Percentiles rank a stretch among this genome's conserved stretches.
These are phyloP conservation scores for Arachnomyces sp. DNA, from an alignment of 2,329 filamentous ascomycete genomes.

Conservation along the genomic window DNA sequence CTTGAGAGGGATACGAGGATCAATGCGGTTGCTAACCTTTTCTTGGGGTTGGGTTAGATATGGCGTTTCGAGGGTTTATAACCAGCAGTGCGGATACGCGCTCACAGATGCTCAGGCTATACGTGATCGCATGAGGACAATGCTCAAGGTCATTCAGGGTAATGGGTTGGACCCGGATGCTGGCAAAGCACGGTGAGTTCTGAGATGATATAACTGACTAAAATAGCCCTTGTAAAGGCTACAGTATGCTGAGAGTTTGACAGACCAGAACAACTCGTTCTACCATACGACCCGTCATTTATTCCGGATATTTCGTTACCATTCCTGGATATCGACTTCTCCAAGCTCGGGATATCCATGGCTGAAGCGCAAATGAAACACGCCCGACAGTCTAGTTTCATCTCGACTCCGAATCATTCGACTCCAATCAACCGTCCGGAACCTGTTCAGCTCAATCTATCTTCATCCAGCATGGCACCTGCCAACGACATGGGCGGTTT, in stretches of 20 bases:
- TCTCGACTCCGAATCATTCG: constrained; percentile 28
- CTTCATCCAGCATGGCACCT: constrained; percentile 39
- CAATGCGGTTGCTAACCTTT: neutral
- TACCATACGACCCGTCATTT: constrained; percentile 79
- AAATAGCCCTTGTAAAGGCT: neutral
- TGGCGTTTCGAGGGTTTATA: constrained; percentile 76
- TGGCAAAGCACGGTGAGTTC: constrained; percentile 62
- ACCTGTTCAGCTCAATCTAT: constrained; percentile 40
- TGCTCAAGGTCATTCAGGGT: constrained; percentile 52
- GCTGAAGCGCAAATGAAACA: constrained; percentile 20
- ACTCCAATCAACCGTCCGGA: constrained; percentile 14
- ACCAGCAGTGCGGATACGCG: constrained; percentile 80
- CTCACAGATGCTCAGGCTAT: constrained; percentile 71
- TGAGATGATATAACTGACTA: neutral
- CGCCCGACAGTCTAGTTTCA: constrained; percentile 25
- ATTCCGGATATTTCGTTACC: constrained; percentile 58
- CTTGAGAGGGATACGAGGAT: constrained; percentile 4
- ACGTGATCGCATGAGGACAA: constrained; percentile 63
- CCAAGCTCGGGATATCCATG: constrained; percentile 31
- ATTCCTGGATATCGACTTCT: constrained; percentile 49
- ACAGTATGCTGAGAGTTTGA: constrained; percentile 4
- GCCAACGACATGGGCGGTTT: constrained; percentile 32
- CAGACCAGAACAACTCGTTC: constrained; percentile 67
- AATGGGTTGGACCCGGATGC: constrained; percentile 62
- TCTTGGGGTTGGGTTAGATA: constrained; percentile 40